Base-by-base conservation (phyloP, 164 flowering plant species). In the Vitis rotundifolia region DNA sequence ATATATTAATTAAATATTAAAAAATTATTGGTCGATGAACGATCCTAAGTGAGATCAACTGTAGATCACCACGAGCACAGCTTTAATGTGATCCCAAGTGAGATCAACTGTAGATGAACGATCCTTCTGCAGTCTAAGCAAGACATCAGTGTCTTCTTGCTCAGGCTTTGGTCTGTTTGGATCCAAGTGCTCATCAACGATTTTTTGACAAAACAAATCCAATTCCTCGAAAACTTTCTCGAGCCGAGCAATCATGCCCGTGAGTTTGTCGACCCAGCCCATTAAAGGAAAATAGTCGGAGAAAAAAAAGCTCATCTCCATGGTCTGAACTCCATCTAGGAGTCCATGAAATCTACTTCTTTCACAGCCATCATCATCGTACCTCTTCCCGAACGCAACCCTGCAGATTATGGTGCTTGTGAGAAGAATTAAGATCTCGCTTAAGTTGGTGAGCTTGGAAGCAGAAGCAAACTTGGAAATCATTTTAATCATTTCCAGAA, bases 51-150 rank as follows among this genome's bases (percentile, higher is more conserved):
- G n/a, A n/a, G n/a, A n/a, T n/a, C n/a, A n/a, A n/a, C n/a, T n/a
- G n/a, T n/a, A n/a, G n/a, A n/a, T n/a, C n/a, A 29, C 37, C 37
- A 29, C 4, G 37, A 29, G 37, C 37, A 73, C n/a, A 11, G 73
- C 79, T 63, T 81, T 81, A 44, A 81, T 78, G 61, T 67, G 64
- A 22, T 78, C 75, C 16, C 13, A 37, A 10, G 78, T 67, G 29
- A 81, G 66, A 9, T 72, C 64, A 58, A 73, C 3, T 18, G 61
- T 31, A 53, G 9, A 13, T 11, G 31, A 26, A 5, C 16, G n/a
- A 16, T 73, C 56, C 18, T 67, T 64, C 14, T 61, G 49, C 15
- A n/a, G n/a, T 37, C 70, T 64, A 15, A 80, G 68, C 47, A 80
- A 68, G 19, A 80, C 50, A 61, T 77, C 81, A 60, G 75, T 15